Evolutionary conservation across 2,329 filamentous ascomycete species (phyloP), one percentile per base, ranked within the genome.

Genomic region (Pyrenophora graminea): DNA sequence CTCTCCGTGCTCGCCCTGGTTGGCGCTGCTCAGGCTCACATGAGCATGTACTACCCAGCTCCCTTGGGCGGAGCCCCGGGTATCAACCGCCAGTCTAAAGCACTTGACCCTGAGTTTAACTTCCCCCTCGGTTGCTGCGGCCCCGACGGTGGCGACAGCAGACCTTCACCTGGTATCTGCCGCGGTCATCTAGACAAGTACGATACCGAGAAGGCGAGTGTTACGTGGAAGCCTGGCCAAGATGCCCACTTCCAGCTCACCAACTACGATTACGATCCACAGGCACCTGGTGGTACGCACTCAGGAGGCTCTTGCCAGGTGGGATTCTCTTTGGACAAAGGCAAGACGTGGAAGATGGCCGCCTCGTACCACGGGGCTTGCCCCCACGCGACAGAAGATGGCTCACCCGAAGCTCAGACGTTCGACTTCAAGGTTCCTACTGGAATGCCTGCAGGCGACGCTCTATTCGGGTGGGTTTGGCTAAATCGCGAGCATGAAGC

Each of bases 51-150:
- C 60, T 76, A 70, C 45, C 77, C 77, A 5, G 67, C 75, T 3
- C 69, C 77, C 1, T 73, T 80, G 47, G 76, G 73, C 43, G 75
- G 72, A 17, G 65, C 71, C 34, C 77, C 79, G 59, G 78, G 79
- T 51, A 76, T 76, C 17, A 68, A 76, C 63, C 57, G 56, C 17
- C 56, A 59, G 42, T 63, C 61, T 1, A 61, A 54, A n/a, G 10
- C 17, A 4, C 40, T 63, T 18, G 63, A 66, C 19, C 39, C 55
- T 2, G 45, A 71, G 43, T 73, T 79, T 37, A 69, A 76, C 55
- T 78, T 72, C 48, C 76, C 77, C 1, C 78, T 76, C 53, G 74
- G 77, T 45, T 79, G 76, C 66, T 79, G 77, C 50, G 77, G 76
- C 21, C 50, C 58, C 21, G 51, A 62, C 12, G 71, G 76, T 45